Evolutionary conservation across 1,284 basidiomycete genomes (phyloP), one percentile per base, ranked within the genome.

Genomic region (Ustilago sp.): DNA sequence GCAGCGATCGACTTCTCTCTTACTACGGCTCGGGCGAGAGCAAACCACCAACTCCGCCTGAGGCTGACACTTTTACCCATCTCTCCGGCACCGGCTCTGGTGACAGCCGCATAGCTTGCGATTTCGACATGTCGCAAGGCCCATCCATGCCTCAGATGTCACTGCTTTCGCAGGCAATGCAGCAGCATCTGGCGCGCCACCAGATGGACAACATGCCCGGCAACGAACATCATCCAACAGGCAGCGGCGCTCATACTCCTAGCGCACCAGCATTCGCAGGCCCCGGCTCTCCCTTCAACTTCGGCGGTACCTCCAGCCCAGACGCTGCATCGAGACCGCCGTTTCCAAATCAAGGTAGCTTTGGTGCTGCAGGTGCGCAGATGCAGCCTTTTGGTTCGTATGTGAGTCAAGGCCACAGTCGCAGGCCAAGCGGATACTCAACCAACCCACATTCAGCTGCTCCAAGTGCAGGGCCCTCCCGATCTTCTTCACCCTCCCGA

Each of bases 111-210:
- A 15, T 43, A 31, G 50, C 53, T 17, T 50, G 43, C 45, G 47
- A 48, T 48, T 32, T 31, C 43, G 41, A 55, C 64, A 76, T 76
- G 74, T 76, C 74, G 68, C 74, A 76, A 45, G 57, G 57, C 35
- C 63, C 64, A 28, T 66, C 67, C 5, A 54, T 59, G 45, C 66
- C 74, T 2, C 67, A 63, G 59, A 70, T 77, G 70, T 77, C 75
- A 63, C 60, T 77, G 57, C 71, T 77, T 8, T 77, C 75, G 5
- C 75, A 77, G 38, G 75, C 75, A 13, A 77, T 77, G 75, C 70
- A 73, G 64, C 75, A 77, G 38, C 75, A 77, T 62, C 60, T 77
- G 2, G 63, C 75, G 28, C 70, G 70, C 23, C 75, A 77, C 39
- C 75, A 77, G 58, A 69, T 64, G 54, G 63, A 70, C 5, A 35